Conservation (phyloP, 495 filamentous ascomycete genomes). For the Penicillium bovifimosum region DNA sequence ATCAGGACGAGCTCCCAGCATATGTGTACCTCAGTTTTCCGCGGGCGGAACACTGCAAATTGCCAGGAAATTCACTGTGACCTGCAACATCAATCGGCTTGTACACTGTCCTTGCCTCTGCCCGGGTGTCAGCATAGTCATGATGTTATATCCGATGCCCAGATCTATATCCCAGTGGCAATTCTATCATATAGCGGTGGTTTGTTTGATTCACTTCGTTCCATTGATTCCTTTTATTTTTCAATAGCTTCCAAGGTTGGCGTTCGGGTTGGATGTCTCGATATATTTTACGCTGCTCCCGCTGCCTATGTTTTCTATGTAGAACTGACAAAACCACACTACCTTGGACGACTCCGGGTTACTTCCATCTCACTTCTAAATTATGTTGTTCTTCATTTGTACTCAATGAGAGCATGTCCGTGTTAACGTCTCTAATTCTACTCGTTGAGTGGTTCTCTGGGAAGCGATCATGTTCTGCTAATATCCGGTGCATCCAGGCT, state of each 20-base stretch:
- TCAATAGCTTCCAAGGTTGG: background rate
- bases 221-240: background rate
- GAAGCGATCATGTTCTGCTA: background rate
- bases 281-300: background rate
- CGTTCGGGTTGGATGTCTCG: slow-evolving; percentile 1
- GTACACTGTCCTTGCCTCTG: background rate
- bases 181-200: background rate
- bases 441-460: background rate
- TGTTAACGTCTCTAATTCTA: slow-evolving; percentile 5
- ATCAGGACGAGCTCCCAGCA: background rate
- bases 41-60: background rate
- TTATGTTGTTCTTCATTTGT: background rate
- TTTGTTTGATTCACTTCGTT: background rate
- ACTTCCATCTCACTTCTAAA: background rate
- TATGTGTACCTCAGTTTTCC: background rate
- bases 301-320: background rate
- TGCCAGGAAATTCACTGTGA: background rate
- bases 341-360: background rate
- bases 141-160: background rate
- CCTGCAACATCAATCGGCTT: background rate
- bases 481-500: background rate
- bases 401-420: background rate
- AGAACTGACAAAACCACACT: background rate
- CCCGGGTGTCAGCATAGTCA: background rate
- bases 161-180: background rate